These are phyloP conservation scores for Candida maesae DNA, from an alignment of 805 yeast species.

Conservation along the genomic window DNA sequence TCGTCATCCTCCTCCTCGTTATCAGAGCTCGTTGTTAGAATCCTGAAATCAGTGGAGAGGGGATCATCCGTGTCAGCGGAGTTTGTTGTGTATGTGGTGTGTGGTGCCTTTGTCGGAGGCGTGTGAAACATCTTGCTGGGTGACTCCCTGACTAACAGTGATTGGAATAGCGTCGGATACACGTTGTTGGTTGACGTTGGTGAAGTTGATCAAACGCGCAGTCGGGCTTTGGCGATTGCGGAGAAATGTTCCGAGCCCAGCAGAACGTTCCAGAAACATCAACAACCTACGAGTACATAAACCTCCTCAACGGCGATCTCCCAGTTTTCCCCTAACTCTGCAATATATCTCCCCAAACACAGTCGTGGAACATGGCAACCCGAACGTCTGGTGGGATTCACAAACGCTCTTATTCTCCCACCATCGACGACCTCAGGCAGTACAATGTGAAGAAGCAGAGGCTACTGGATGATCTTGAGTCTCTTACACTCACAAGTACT, in stretches of 20 bases:
- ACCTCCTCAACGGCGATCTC: neutral
- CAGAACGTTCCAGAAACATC: slow-evolving; percentile 2
- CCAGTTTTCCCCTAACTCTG: too few species aligned
- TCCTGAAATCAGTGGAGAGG: neutral
- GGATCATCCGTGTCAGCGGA: slow-evolving; percentile 4
- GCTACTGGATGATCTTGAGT: slow-evolving; percentile 32
- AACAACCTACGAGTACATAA: neutral
- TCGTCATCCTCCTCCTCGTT: slow-evolving; percentile 1
- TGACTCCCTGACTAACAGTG: too few species aligned
- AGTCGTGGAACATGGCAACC: too few species aligned
- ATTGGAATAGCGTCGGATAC: too few species aligned
- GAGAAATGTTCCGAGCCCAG: too few species aligned
- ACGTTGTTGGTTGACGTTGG: too few species aligned
- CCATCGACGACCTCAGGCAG: slow-evolving; percentile 22
- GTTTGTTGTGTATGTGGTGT: slow-evolving; percentile 5
- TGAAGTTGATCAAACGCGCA: too few species aligned
- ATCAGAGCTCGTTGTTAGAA: neutral
- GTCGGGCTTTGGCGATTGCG: neutral
- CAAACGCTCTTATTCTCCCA: slow-evolving; percentile 19
- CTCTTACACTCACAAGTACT: slow-evolving; percentile 19
- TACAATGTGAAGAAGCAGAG: slow-evolving; percentile 33
- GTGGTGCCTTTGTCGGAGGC: slow-evolving; percentile 10
- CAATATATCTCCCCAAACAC: too few species aligned
- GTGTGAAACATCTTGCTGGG: slow-evolving; percentile 20
- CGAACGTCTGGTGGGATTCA: neutral